Evolutionary conservation across 345 rosid species (phyloP), one percentile per base, ranked within the genome.

Genomic region (Anacardium occidentale): DNA sequence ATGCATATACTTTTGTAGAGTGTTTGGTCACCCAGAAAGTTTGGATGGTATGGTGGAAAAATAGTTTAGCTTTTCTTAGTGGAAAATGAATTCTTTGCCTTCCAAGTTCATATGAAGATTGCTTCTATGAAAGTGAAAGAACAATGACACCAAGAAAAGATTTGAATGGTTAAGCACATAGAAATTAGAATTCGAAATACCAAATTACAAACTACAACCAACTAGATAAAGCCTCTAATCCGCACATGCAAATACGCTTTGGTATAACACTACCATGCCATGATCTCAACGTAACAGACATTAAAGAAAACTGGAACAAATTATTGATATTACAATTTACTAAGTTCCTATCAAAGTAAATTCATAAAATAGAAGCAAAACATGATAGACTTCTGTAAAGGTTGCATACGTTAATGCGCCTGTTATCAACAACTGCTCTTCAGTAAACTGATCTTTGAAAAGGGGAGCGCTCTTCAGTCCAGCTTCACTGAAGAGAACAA

Each of bases 401-500:
- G 14, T 58, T 42, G 68, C 40, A 8, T 51, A 47, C 50, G 20
- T 65, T 69, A 55, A 53, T 6, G 21, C 67, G 9, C 5, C 12
- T 6, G 2, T 21, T 24, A 66, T 13, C n/a, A 17, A 32, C 50
- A 14, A 20, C 15, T n/a, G 57, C 56, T 66, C 34, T 51, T 64
- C 10, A 11, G 62, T 42, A 21, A 62, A 20, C 59, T 62, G 3
- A 34, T 10, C 22, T 34, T 25, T 21, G 2, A 8, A 21, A 52
- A 12, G 45, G 53, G n/a, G 57, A 50, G 72, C n/a, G 51, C 65
- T 75, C 73, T 64, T 81, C 76, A 89, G 78, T 89, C 94, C 73
- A 89, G 84, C 82, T 89, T 89, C 78, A 89, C 91, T 0, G 94
- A 89, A 9, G 94, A 85, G 87, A 89, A 89, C 83, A 89, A 74